phyloP scores from a whole-genome alignment of 306 rosid species.

The Casuarina equisetifolia region DNA sequence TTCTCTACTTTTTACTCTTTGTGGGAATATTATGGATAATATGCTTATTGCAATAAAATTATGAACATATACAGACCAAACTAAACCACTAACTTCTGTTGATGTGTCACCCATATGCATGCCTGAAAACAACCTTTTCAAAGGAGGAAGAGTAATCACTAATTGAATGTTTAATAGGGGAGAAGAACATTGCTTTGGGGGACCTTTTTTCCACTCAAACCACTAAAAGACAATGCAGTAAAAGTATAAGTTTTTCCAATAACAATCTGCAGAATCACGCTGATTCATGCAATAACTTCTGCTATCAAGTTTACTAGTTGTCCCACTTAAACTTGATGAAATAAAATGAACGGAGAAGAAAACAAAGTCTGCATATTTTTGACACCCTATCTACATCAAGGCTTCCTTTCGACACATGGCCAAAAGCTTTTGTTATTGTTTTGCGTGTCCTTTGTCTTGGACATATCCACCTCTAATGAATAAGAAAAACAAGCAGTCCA shows the following conservation, averaged over 20 bases:
- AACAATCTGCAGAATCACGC: no score
- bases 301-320: no score
- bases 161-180: neutral
- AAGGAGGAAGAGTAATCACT: neutral
- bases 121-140: neutral
- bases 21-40: neutral
- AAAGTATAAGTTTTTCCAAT: neutral
- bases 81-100: neutral
- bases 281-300: no score
- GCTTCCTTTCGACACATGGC: neutral
- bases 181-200: no score
- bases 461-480: slow-evolving; percentile 12
- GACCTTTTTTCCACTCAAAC: neutral
- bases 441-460: neutral
- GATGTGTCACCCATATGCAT: neutral
- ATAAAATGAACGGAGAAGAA: no score
- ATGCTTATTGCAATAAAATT: neutral
- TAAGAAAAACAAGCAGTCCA: slow-evolving; percentile 2
- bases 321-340: no score
- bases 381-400: neutral
- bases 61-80: slow-evolving; percentile 3
- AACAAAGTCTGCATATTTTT: neutral
- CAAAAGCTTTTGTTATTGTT: neutral
- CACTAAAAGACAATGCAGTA: neutral
- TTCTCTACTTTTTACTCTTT: neutral